Conservation (phyloP, 2,329 filamentous ascomycete genomes). For the Sporothrix sp. region DNA sequence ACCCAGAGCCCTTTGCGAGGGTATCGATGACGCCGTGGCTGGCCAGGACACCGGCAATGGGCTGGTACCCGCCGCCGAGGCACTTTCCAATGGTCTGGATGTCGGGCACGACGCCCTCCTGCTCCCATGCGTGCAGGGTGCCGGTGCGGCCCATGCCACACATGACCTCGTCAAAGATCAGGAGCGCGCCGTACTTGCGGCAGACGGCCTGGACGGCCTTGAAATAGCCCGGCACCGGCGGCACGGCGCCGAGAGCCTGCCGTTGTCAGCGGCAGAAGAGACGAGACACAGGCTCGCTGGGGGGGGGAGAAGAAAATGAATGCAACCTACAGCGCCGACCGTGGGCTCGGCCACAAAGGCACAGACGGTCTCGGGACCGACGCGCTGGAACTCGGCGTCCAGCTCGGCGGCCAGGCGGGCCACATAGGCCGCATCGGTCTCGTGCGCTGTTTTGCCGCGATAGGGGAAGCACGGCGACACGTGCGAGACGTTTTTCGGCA, state of each 20-base stretch:
- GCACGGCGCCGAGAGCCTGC: slow-evolving; percentile 43
- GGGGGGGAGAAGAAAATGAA: neutral
- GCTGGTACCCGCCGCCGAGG: slow-evolving; percentile 50
- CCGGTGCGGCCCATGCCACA: slow-evolving; percentile 55
- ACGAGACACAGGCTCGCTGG: neutral
- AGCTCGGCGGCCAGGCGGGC: slow-evolving; percentile 52
- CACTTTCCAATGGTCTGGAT: slow-evolving; percentile 55
- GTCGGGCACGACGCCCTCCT: slow-evolving; percentile 49
- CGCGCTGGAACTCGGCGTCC: slow-evolving; percentile 52
- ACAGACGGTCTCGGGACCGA: slow-evolving; percentile 57
- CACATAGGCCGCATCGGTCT: slow-evolving; percentile 52
- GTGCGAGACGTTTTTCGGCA: slow-evolving; percentile 46
- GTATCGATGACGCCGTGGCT: slow-evolving; percentile 38
- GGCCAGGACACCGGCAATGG: slow-evolving; percentile 50
- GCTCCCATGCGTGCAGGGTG: slow-evolving; percentile 53
- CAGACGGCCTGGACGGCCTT: slow-evolving; percentile 42
- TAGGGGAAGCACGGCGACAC: slow-evolving; percentile 61
- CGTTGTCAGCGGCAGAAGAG: neutral
- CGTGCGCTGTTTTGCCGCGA: slow-evolving; percentile 35
- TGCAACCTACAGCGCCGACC: slow-evolving; percentile 55
- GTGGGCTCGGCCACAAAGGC: slow-evolving; percentile 67
- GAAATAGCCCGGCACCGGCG: slow-evolving; percentile 40
- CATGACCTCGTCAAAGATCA: slow-evolving; percentile 58
- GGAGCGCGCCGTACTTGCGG: slow-evolving; percentile 42
- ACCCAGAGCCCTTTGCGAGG: slow-evolving; percentile 32